These are phyloP conservation scores for Trichophyton benhamiae DNA, from an alignment of 2,329 filamentous ascomycete species.

Conservation along the genomic window DNA sequence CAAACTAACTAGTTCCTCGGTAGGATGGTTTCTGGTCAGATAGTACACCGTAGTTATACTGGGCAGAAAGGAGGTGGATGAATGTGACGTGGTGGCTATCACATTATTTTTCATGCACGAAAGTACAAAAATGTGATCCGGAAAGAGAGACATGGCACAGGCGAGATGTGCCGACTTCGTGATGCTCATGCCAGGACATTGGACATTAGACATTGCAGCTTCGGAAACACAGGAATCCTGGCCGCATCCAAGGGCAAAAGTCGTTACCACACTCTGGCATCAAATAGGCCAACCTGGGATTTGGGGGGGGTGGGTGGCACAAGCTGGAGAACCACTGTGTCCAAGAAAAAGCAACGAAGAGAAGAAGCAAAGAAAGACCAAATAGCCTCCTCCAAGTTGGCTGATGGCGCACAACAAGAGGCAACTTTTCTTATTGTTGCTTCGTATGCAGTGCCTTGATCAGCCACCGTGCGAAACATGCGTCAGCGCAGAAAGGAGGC, in stretches of 20 bases:
- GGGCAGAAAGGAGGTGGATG: no score
- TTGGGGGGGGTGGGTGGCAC: not conserved
- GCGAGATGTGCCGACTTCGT: not conserved
- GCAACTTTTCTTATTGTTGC: not conserved
- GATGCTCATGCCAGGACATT: not conserved
- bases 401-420: not conserved
- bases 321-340: not conserved
- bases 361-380: not conserved
- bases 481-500: no score
- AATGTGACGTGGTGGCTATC: slow-evolving; percentile 1
- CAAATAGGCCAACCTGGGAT: not conserved
- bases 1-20: not conserved
- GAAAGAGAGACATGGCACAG: not conserved
- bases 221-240: not conserved
- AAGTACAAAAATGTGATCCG: not conserved
- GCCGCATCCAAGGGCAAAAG: not conserved
- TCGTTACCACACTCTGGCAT: not conserved
- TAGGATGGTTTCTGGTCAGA: not conserved
- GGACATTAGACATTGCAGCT: not conserved
- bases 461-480: not conserved
- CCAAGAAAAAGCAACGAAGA: not conserved
- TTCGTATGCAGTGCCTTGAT: not conserved
- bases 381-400: not conserved
- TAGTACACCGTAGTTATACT: not conserved
- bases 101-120: not conserved